These are phyloP conservation scores for Oxytropis ochrocephala DNA, from an alignment of 306 rosid species.

Conservation along the genomic window DNA sequence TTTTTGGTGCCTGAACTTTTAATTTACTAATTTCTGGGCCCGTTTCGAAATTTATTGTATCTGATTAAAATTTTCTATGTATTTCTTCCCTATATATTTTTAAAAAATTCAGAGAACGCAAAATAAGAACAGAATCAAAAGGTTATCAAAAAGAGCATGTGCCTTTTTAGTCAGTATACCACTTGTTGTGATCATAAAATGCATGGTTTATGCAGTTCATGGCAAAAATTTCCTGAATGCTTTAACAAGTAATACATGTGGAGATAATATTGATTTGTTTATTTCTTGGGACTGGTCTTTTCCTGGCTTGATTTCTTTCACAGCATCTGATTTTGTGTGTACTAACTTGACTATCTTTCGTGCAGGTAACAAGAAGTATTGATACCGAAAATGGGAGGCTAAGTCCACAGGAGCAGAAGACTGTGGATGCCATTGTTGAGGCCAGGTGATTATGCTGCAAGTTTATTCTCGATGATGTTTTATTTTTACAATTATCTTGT, in stretches of 20 bases:
- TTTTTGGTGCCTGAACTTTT: background rate
- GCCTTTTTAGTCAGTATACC: background rate
- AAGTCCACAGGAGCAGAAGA: constrained; percentile 90
- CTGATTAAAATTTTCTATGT: background rate
- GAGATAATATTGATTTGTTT: background rate
- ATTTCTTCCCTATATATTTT: background rate
- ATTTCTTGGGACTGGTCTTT: background rate
- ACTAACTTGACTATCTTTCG: constrained; percentile 15
- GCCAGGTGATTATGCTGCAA: constrained; percentile 59
- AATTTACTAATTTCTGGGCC: background rate
- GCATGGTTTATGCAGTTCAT: background rate
- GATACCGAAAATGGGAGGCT: constrained; percentile 68
- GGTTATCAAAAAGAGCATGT: background rate
- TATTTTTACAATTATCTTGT: constrained; percentile 9
- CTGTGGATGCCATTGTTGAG: constrained; percentile 85
- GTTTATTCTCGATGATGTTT: background rate
- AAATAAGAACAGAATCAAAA: background rate
- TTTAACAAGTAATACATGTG: background rate
- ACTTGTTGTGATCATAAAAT: background rate
- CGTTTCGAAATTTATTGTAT: background rate
- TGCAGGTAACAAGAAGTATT: constrained; percentile 88
- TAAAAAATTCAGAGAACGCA: background rate
- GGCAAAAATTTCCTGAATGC: background rate
- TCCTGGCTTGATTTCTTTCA: background rate
- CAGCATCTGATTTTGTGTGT: background rate